phyloP scores from a whole-genome alignment of 495 filamentous ascomycete genomes.

The Talaromyces trachyspermus region DNA sequence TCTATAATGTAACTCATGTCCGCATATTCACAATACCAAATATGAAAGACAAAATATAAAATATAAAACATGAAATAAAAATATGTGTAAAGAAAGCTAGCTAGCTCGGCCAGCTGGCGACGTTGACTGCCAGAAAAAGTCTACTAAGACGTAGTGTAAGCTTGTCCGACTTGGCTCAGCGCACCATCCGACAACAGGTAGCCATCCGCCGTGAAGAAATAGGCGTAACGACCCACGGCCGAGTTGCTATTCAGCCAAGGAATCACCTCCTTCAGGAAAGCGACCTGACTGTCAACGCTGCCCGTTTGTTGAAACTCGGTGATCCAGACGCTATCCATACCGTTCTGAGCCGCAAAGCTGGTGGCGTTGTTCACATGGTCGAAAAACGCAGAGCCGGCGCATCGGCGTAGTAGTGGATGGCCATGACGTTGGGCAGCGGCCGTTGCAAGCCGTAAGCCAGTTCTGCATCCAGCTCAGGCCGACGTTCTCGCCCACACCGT shows the following conservation, averaged over 20 bases:
- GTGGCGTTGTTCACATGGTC: constrained; percentile 48
- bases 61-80: constrained; percentile 8
- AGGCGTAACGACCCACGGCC: constrained; percentile 66
- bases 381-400: constrained; percentile 45
- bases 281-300: constrained; percentile 30
- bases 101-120: too few relatives aligned
- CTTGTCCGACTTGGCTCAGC: constrained; percentile 19
- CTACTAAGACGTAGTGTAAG: constrained; percentile 16
- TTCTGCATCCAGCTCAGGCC: constrained; percentile 56
- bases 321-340: constrained; percentile 61
- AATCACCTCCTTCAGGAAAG: constrained; percentile 51
- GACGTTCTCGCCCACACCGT: constrained; percentile 39
- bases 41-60: neutral
- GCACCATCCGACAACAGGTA: constrained; percentile 21
- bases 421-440: constrained; percentile 57
- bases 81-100: constrained; percentile 12
- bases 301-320: constrained; percentile 65
- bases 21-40: too few relatives aligned
- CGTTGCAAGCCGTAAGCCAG: constrained; percentile 52
- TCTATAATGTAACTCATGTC: too few relatives aligned
- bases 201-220: constrained; percentile 46
- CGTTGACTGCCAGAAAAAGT: neutral
- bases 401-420: constrained; percentile 65
- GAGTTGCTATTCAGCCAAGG: constrained; percentile 57
- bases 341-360: constrained; percentile 31